phyloP scores from a whole-genome alignment of 768 basidiomycete genomes.

The Russula dissimulans region DNA sequence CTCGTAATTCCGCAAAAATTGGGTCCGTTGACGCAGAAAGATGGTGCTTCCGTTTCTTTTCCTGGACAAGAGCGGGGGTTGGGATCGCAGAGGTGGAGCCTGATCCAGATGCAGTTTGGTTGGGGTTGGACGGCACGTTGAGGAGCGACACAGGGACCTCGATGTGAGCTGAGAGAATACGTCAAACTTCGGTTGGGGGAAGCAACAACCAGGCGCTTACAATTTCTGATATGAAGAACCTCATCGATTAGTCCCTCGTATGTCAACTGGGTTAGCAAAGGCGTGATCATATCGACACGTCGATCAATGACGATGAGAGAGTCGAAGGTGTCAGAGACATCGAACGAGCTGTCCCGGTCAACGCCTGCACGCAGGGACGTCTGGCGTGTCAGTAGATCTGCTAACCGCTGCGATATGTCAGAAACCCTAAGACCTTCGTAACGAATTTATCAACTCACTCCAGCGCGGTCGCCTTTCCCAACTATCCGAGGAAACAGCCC shows the following conservation, averaged over 20 bases:
- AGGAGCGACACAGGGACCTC: conserved; percentile 71
- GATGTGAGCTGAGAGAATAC: conserved; percentile 48
- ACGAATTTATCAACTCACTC: conserved; percentile 34
- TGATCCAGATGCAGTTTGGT: conserved; percentile 29
- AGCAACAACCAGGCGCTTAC: conserved; percentile 35
- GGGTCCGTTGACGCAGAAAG: conserved; percentile 72
- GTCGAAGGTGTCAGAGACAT: conserved; percentile 61
- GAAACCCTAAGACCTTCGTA: not conserved
- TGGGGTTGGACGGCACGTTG: conserved; percentile 40
- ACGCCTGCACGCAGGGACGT: conserved; percentile 35
- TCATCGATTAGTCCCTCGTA: conserved; percentile 97
- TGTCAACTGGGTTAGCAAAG: conserved; percentile 89
- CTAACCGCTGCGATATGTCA: conserved; percentile 49
- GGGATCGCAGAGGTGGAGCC: conserved; percentile 35
- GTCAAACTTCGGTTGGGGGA: not conserved
- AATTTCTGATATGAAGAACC: conserved; percentile 79
- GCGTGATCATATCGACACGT: conserved; percentile 89
- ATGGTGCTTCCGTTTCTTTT: conserved; percentile 85
- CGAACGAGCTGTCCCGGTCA: conserved; percentile 33
- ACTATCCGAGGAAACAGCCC: conserved; percentile 87
- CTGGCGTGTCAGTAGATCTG: conserved; percentile 58
- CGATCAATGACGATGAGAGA: conserved; percentile 85
- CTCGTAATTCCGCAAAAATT: conserved; percentile 74
- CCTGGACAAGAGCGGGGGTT: conserved; percentile 50
- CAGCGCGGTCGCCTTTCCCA: conserved; percentile 86